Percentiles rank a stretch among this genome's conserved stretches.
Evolutionary conservation across 306 rosid species (phyloP).

Genomic region (Cicer judaicum): DNA sequence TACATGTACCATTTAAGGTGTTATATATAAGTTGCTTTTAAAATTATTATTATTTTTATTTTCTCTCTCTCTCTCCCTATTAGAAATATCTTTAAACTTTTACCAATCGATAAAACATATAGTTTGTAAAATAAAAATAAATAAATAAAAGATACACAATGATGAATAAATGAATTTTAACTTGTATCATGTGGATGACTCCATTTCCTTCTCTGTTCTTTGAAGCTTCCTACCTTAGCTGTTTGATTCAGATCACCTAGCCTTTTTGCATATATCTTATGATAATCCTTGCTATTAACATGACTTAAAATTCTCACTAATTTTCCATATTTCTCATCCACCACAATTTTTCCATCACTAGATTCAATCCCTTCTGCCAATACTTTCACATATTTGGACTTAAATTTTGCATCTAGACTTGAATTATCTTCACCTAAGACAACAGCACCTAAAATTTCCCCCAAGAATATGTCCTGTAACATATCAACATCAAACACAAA

Average conservation of each 20-base stretch:
- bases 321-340: slow-evolving; percentile 58
- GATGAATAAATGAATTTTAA: slow-evolving; percentile 18
- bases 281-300: slow-evolving; percentile 54
- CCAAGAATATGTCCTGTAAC: slow-evolving; percentile 74
- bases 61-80: too few relatives aligned
- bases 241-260: slow-evolving; percentile 63
- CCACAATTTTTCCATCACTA: slow-evolving; percentile 63
- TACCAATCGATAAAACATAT: slow-evolving; percentile 36
- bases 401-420: slow-evolving; percentile 48
- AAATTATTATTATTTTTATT: too few relatives aligned
- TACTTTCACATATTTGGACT: slow-evolving; percentile 54
- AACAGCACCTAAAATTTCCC: slow-evolving; percentile 78
- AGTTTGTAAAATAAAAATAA: slow-evolving; percentile 1
- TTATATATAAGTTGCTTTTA: too few relatives aligned
- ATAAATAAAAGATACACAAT: neutral
- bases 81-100: neutral
- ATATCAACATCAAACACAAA: slow-evolving; percentile 18
- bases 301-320: slow-evolving; percentile 60
- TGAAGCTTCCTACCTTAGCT: slow-evolving; percentile 74
- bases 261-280: slow-evolving; percentile 54
- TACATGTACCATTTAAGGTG: too few relatives aligned
- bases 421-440: slow-evolving; percentile 49
- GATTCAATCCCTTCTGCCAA: slow-evolving; percentile 64
- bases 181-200: slow-evolving; percentile 42
- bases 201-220: slow-evolving; percentile 69